Evolutionary conservation across 352 stramenopile species (phyloP).

Genomic region (Aphanomyces cochlioides): DNA sequence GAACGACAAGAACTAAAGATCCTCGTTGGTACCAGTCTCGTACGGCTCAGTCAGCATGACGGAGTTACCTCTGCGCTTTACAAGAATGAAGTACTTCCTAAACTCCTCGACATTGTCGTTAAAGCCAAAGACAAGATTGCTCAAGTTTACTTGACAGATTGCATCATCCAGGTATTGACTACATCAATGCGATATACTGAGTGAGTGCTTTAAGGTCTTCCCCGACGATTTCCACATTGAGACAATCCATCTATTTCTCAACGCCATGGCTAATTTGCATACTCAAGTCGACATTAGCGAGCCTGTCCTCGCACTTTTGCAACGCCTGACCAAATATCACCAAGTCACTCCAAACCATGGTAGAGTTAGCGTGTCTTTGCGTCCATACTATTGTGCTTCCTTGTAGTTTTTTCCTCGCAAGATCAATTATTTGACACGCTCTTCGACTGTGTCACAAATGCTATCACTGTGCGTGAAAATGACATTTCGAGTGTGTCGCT

Average conservation of each 20-base stretch:
- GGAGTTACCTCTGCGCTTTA: slow-evolving; percentile 90
- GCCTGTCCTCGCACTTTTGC: slow-evolving; percentile 92
- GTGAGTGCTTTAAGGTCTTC: slow-evolving; percentile 65
- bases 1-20: slow-evolving; percentile 93
- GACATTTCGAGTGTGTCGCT: slow-evolving; percentile 23
- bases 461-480: neutral
- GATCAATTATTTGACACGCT: slow-evolving; percentile 20
- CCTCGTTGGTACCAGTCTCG: slow-evolving; percentile 96
- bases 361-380: neutral
- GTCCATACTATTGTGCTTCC: neutral
- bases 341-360: slow-evolving; percentile 37
- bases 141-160: slow-evolving; percentile 99
- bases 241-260: slow-evolving; percentile 90
- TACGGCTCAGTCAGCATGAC: slow-evolving; percentile 95
- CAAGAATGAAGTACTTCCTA: slow-evolving; percentile 83
- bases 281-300: slow-evolving; percentile 87
- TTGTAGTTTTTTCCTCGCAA: slow-evolving; percentile 20
- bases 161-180: slow-evolving; percentile 89
- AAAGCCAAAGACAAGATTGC: slow-evolving; percentile 94
- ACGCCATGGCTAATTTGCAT: slow-evolving; percentile 79
- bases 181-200: neutral
- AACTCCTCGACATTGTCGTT: slow-evolving; percentile 92
- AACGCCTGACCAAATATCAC: slow-evolving; percentile 91
- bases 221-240: slow-evolving; percentile 97
- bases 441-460: neutral